Evolutionary conservation across 2,329 filamentous ascomycete genomes (phyloP), one percentile per base, ranked within the genome.

Genomic region (Fonsecaea monophora): DNA sequence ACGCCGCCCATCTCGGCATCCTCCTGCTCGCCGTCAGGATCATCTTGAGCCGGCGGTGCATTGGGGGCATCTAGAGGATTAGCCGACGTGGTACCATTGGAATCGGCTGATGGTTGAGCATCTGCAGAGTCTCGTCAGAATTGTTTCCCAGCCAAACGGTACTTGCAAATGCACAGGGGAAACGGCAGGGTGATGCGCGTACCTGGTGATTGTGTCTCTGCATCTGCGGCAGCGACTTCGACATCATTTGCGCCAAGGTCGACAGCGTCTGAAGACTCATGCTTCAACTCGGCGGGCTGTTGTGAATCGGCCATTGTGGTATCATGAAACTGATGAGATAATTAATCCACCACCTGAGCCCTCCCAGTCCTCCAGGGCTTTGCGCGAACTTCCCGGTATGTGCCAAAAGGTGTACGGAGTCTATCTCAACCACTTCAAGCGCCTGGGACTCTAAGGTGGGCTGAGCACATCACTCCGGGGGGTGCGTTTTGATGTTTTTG

Each of bases 1-100:
- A 80, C 87, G 71, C 91, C 91, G 66, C 85, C 89, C 91, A 94
- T 94, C 73, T 94, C 92, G 76, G 93, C 90, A 75, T 95, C 92
- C 72, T 90, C 89, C 66, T 71, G 77, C 59, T 82, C 85, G 78
- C 70, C 85, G 69, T 85, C 82, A 62, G 64, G 62, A 75, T 83
- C 85, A 68, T 86, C 86, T 73, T 91, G 87, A 58, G 85, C 83
- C 68, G 85, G 85, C 40, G 88, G 88, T 57, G 84, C 89, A 67
- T 86, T 83, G 48, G 89, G 88, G 64, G 88, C 88, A 81, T 92
- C 88, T 73, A 65, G 35, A 45, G 66, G 66, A 37, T 70, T 68
- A 8, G 60, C 66, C 4, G 64, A 59, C 10, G 54, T 50, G n/a
- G 63, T 56, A 38, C 18, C 59, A 34, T 63, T 58, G 9, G 63